Conservation (phyloP, 768 basidiomycete species). For the Pisolithus tinctorius region DNA sequence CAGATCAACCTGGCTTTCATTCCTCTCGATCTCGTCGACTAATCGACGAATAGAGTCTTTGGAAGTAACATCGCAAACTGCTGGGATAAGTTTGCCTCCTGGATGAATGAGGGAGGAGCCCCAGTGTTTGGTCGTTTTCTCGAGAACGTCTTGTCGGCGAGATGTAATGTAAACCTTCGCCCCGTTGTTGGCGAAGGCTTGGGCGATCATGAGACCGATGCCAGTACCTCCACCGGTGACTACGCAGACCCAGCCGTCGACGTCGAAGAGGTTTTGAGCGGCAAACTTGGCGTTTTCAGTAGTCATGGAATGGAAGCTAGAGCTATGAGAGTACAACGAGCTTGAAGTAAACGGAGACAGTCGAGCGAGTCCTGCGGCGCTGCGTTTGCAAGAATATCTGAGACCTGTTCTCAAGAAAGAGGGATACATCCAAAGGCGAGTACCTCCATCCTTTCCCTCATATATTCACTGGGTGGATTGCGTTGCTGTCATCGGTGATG, state of each 20-base stretch:
- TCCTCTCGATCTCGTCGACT: conserved; percentile 5
- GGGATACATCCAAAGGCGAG: too few species aligned
- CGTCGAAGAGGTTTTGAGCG: conserved; percentile 2
- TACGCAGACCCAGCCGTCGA: conserved; percentile 27
- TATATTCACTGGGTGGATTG: background rate
- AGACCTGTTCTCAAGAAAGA: background rate
- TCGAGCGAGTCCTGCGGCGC: background rate
- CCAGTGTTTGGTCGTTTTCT: conserved; percentile 19
- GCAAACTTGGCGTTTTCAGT: conserved; percentile 1
- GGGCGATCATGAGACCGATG: conserved; percentile 39
- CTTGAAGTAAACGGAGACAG: background rate
- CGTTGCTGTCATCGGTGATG: background rate
- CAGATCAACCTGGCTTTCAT: conserved; percentile 44
- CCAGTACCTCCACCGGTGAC: conserved; percentile 72
- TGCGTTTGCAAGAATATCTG: background rate
- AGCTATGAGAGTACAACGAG: background rate
- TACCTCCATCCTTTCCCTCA: too few species aligned
- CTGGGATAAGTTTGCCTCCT: conserved; percentile 23
- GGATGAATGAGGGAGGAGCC: conserved; percentile 20
- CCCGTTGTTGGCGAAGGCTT: conserved; percentile 35
- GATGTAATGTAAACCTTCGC: conserved; percentile 36
- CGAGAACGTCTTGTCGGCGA: conserved; percentile 28
- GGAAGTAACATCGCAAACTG: conserved; percentile 10
- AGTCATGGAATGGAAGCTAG: background rate
- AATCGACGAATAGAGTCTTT: conserved; percentile 22